Conservation (phyloP, 2,329 filamentous ascomycete species). For the Cordyceps sp. region DNA sequence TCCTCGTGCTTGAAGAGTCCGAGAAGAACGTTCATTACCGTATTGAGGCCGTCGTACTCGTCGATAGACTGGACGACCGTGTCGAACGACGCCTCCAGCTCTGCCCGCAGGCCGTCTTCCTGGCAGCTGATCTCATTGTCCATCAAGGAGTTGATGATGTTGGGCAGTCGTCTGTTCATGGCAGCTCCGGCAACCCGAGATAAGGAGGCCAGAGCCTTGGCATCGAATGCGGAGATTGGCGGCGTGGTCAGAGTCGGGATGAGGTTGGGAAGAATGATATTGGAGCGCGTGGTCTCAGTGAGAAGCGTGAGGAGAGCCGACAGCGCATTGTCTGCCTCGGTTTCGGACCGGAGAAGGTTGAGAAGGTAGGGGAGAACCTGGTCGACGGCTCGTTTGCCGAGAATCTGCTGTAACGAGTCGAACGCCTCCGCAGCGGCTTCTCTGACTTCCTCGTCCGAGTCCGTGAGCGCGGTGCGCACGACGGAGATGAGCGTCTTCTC, state of each 20-base stretch:
- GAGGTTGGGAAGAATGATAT: slow-evolving; percentile 90
- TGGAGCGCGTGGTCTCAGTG: slow-evolving; percentile 83
- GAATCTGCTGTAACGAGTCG: slow-evolving; percentile 79
- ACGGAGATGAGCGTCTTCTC: slow-evolving; percentile 92
- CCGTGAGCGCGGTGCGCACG: slow-evolving; percentile 80
- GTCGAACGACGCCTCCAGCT: slow-evolving; percentile 71
- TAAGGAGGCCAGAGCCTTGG: slow-evolving; percentile 79
- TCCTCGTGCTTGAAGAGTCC: slow-evolving; percentile 84
- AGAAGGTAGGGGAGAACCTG: slow-evolving; percentile 89
- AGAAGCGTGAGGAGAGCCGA: slow-evolving; percentile 85
- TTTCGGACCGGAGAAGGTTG: slow-evolving; percentile 70
- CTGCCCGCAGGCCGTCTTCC: slow-evolving; percentile 54
- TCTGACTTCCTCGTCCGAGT: slow-evolving; percentile 75
- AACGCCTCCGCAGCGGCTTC: slow-evolving; percentile 96
- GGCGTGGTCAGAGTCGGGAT: slow-evolving; percentile 83
- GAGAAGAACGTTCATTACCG: slow-evolving; percentile 85
- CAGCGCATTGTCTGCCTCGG: slow-evolving; percentile 79
- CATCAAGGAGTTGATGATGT: slow-evolving; percentile 85
- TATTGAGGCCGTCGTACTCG: slow-evolving; percentile 90
- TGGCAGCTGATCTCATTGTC: slow-evolving; percentile 71
- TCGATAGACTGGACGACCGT: slow-evolving; percentile 85
- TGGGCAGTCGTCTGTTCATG: slow-evolving; percentile 80
- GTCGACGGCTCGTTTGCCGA: slow-evolving; percentile 89
- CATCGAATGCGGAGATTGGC: slow-evolving; percentile 89
- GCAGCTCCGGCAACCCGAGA: slow-evolving; percentile 79